Conservation (phyloP, 164 flowering plant genomes). For the Euptelea pleiosperma region DNA sequence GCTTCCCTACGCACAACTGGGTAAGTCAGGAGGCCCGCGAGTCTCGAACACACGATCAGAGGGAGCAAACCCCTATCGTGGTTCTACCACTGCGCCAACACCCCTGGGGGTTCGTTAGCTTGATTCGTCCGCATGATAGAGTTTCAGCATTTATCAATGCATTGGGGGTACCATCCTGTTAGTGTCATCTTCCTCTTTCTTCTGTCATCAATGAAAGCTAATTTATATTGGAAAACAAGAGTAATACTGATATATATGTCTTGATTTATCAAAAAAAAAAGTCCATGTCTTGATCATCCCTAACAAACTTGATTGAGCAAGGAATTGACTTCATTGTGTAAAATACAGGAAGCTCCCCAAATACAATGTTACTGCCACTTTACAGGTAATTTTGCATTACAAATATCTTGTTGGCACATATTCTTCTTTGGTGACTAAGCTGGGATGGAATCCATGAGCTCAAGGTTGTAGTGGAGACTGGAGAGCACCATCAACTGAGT, state of each 20-base stretch:
- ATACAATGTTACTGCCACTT: slow-evolving; percentile 77
- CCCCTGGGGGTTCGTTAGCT: too few species aligned
- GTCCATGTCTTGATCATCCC: background rate
- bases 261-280: too few species aligned
- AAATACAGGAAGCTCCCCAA: slow-evolving; percentile 76
- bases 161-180: background rate
- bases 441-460: too few species aligned
- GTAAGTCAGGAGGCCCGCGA: too few species aligned
- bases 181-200: background rate
- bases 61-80: too few species aligned
- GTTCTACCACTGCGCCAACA: too few species aligned
- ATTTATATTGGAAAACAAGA: background rate
- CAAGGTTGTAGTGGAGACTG: background rate
- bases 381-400: slow-evolving; percentile 48
- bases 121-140: too few species aligned
- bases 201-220: background rate
- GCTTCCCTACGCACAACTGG: too few species aligned
- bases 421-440: background rate
- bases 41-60: too few species aligned
- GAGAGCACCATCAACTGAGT: background rate
- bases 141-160: too few species aligned
- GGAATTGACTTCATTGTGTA: slow-evolving; percentile 9
- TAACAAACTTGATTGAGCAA: slow-evolving; percentile 4
- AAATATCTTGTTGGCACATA: background rate
- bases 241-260: background rate